Evolutionary conservation across 352 stramenopile genomes (phyloP), one percentile per base, ranked within the genome.

Genomic region (Globisporangium sylvaticum): DNA sequence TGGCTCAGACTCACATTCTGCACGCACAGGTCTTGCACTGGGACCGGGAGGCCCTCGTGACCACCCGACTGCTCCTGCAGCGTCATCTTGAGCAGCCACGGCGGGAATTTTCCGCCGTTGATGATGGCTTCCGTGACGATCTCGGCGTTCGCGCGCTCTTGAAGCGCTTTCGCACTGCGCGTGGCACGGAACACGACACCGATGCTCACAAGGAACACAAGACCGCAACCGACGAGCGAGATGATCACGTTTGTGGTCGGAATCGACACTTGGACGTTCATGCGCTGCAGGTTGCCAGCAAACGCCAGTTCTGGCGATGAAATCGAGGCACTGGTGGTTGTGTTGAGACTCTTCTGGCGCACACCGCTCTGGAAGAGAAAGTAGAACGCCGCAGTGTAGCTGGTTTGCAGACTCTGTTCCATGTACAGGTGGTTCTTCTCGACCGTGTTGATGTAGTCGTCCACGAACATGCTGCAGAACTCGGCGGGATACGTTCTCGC

Each of bases 381-480:
- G 64, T 70, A 81, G 18, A 75, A 67, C 1, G 73, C 75, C 0
- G 72, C 55, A 0, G 73, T 81, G 50, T 83, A 79, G n/a, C 68
- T 61, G 4, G 71, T 56, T 53, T 83, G 77, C 14, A 83, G 64
- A 8, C 65, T 79, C 37, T 66, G 46, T 24, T 82, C 75, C 22
- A 80, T 73, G 62, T 84, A 82, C 34, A 82, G 8, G 39, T 84
- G 72, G 25, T 82, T 82, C 53, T 65, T 71, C 27, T 78, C 68
- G n/a, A 74, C 53, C 25, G 9, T 54, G 1, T 60, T 63, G 24
- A 69, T 37, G 12, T 52, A 65, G 12, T 62, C 53, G 44, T 76
- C 63, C 24, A 53, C 27, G 44, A 22, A 58, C 27, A 18, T 27
- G n/a, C 31, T 48, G 64, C 34, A 75, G 4, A 10, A 9, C 5